Percentiles rank a stretch among this genome's conserved stretches.
phyloP scores from a whole-genome alignment of 2,329 filamentous ascomycete genomes.

The Trichoderma afroharzianum region DNA sequence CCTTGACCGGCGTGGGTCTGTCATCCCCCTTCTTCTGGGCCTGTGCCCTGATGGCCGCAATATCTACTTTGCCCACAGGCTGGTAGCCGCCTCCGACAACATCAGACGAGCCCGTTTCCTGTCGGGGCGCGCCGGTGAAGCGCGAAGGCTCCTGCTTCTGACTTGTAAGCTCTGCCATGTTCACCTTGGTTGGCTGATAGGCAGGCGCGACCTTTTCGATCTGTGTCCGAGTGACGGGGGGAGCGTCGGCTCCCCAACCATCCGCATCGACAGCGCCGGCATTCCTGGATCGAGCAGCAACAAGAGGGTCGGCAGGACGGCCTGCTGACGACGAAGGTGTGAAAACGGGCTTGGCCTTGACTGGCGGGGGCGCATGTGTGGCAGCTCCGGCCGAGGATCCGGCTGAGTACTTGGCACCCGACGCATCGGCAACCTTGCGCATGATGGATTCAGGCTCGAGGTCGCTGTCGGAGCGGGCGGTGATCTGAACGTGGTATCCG shows the following conservation, averaged over 20 bases:
- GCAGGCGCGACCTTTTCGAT: constrained; percentile 89
- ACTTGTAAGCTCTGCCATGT: constrained; percentile 79
- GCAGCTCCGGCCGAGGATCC: constrained; percentile 55
- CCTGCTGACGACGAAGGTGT: constrained; percentile 63
- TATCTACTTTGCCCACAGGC: constrained; percentile 95
- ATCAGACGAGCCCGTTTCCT: constrained; percentile 49
- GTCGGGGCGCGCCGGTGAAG: constrained; percentile 46
- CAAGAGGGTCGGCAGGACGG: constrained; percentile 61
- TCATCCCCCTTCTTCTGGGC: constrained; percentile 70
- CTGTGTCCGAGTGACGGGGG: constrained; percentile 80
- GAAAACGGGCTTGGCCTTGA: constrained; percentile 87
- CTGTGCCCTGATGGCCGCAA: constrained; percentile 79
- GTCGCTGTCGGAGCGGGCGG: constrained; percentile 85
- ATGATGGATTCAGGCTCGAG: constrained; percentile 84
- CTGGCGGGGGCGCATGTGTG: constrained; percentile 59
- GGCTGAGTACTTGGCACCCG: constrained; percentile 87
- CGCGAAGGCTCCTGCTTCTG: constrained; percentile 66
- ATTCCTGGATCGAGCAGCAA: constrained; percentile 60
- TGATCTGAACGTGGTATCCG: constrained; percentile 97
- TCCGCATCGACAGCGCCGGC: constrained; percentile 68
- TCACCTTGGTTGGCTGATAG: constrained; percentile 93
- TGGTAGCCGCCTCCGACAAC: constrained; percentile 86
- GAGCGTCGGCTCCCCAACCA: constrained; percentile 93
- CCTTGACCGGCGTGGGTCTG: constrained; percentile 80
- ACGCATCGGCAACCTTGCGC: constrained; percentile 91